A percentile compares a stretch with the other conserved stretches of the same genome.
These are phyloP conservation scores for Clonostachys chloroleuca DNA, from an alignment of 2,329 filamentous ascomycete species.

Conservation along the genomic window DNA sequence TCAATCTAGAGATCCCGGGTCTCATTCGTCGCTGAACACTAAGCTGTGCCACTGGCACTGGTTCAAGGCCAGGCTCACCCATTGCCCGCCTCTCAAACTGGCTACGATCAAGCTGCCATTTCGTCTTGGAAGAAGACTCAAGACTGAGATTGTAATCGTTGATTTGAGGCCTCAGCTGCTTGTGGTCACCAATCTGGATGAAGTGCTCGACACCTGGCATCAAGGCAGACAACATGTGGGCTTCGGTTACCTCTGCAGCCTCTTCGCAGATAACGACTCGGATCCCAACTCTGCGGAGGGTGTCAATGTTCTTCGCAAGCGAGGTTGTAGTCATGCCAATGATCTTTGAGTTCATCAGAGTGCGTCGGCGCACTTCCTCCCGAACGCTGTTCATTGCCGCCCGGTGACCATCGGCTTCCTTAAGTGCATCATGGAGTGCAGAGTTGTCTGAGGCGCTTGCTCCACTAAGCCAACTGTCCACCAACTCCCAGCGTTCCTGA, in stretches of 20 bases:
- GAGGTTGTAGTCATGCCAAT: conserved; percentile 59
- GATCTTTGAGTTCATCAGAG: conserved; percentile 33
- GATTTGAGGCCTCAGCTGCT: conserved; percentile 55
- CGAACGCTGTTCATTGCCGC: background rate
- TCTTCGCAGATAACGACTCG: conserved; percentile 67
- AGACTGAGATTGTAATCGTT: conserved; percentile 49
- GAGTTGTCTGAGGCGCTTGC: no score
- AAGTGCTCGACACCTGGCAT: conserved; percentile 56
- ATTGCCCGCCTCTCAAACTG: conserved; percentile 52
- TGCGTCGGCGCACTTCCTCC: conserved; percentile 24
- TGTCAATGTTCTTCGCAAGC: conserved; percentile 44
- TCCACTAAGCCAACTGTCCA: no score
- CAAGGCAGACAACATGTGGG: conserved; percentile 55
- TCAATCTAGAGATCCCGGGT: conserved; percentile 54
- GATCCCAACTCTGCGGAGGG: conserved; percentile 40
- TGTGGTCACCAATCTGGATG: conserved; percentile 61
- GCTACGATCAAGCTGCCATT: conserved; percentile 52
- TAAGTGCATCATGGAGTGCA: no score
- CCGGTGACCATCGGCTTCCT: background rate
- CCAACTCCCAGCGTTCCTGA: no score
- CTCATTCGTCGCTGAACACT: conserved; percentile 62
- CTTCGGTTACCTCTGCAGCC: conserved; percentile 64
- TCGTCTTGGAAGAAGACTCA: conserved; percentile 39
- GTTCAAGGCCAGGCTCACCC: background rate
- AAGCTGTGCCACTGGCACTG: conserved; percentile 29